A percentile compares a stretch with the other conserved stretches of the same genome.
Evolutionary conservation across 805 yeast species (phyloP).

Genomic region (Saccharomycopsis sp.): DNA sequence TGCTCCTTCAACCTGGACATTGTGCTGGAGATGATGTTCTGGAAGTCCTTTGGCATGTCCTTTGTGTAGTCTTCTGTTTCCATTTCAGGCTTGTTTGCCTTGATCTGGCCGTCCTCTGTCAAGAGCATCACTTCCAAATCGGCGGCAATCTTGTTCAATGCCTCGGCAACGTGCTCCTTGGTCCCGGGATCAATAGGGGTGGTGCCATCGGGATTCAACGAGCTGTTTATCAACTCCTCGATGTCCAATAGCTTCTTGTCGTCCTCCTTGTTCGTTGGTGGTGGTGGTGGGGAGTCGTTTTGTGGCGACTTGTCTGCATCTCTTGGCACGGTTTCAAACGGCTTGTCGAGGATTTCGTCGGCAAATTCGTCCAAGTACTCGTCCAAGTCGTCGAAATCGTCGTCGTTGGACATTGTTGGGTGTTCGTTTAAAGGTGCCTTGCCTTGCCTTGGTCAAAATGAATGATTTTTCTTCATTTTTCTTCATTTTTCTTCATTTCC

Average conservation of each 20-base stretch:
- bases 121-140: slow-evolving; percentile 25
- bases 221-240: slow-evolving; percentile 17
- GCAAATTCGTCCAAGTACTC: slow-evolving; percentile 81
- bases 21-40: slow-evolving; percentile 71
- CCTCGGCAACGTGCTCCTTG: slow-evolving; percentile 10
- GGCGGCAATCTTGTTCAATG: slow-evolving; percentile 21
- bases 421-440: not conserved
- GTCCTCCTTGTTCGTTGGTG: not conserved
- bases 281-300: not conserved
- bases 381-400: slow-evolving; percentile 67
- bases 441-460: not conserved
- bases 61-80: slow-evolving; percentile 21
- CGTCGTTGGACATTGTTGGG: slow-evolving; percentile 24
- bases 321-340: slow-evolving; percentile 21
- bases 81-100: not conserved
- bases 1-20: slow-evolving; percentile 70
- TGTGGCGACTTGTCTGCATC: slow-evolving; percentile 7
- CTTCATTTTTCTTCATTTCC: not conserved
- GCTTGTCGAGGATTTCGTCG: slow-evolving; percentile 54
- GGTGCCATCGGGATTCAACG: slow-evolving; percentile 18
- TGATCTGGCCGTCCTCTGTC: slow-evolving; percentile 20
- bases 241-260: slow-evolving; percentile 7
- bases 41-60: slow-evolving; percentile 35
- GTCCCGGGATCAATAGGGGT: slow-evolving; percentile 12
- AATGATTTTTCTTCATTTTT: not conserved